These are phyloP conservation scores for Amanita rimosa DNA, from an alignment of 768 basidiomycete genomes.

Conservation along the genomic window DNA sequence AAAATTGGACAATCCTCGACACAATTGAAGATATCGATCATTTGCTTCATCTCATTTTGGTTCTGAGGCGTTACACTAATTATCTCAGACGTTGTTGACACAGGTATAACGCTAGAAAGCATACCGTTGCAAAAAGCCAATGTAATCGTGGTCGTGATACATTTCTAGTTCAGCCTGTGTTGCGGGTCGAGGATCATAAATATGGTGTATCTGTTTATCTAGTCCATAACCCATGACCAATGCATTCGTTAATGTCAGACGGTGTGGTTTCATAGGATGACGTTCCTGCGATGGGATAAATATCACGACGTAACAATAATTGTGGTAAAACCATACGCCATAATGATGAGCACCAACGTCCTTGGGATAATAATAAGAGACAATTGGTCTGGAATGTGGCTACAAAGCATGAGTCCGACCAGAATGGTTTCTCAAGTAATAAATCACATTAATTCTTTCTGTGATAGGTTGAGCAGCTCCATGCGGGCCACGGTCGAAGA, in stretches of 20 bases:
- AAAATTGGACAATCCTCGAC: conserved; percentile 98
- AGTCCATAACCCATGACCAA: conserved; percentile 94
- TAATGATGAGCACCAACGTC: conserved; percentile 95
- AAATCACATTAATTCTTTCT: conserved; percentile 64
- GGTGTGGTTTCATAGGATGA: conserved; percentile 98
- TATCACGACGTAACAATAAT: neutral
- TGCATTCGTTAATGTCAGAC: conserved; percentile 91
- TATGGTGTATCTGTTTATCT: conserved; percentile 88
- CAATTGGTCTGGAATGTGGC: conserved; percentile 78
- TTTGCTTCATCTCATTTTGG: conserved; percentile 60
- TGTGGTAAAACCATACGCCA: conserved; percentile 47
- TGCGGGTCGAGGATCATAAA: conserved; percentile 82
- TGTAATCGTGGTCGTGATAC: conserved; percentile 93
- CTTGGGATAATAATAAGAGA: conserved; percentile 94
- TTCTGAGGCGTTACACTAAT: conserved; percentile 69
- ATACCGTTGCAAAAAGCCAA: conserved; percentile 89
- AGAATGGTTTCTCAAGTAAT: neutral
- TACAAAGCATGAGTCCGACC: conserved; percentile 5
- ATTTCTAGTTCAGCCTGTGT: conserved; percentile 81
- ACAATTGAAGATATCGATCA: conserved; percentile 85
- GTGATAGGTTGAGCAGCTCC: conserved; percentile 71
- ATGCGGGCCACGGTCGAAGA: conserved; percentile 60
- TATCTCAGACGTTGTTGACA: neutral
- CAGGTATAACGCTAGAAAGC: conserved; percentile 11
- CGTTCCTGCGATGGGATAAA: conserved; percentile 51